Evolutionary conservation across 345 rosid species (phyloP), one percentile per base, ranked within the genome.

Genomic region (Eucalyptus erythrocorys): DNA sequence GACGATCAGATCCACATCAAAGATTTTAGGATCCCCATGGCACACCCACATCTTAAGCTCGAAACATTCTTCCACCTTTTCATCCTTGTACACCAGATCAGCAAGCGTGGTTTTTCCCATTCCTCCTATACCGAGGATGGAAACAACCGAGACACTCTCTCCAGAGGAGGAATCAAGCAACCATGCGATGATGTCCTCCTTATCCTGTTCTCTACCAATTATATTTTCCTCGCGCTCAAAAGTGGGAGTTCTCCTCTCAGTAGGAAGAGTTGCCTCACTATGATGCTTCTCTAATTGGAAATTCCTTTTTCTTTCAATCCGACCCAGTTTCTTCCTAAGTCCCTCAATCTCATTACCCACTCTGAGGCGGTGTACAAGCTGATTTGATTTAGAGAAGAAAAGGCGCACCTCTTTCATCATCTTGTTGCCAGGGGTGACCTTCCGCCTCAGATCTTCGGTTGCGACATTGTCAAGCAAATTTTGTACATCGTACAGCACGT

Each of bases 41-140:
- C 90, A 92, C 26, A 89, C 89, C 94, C 94, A 93, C 9, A 87
- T 87, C 88, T 14, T 90, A 19, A 57, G 22, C 12, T 92, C 24
- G n/a, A 89, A 92, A 47, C 15, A 48, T 13, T 48, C 21, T 17
- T 80, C 30, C 40, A 88, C 90, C 24, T 81, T 85, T 2, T 85
- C 85, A 87, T 91, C 92, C n/a, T 87, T 89, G 89, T 88, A 92
- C 0, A 91, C 90, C 48, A 88, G 9, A 89, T 89, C 86, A 50
- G 93, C 92, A 71, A 92, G 92, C 1, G 92, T 90, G 37, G 94
- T 92, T 59, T 93, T 93, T 16, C 94, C 94, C 26, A 91, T 42
- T 3, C 95, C 95, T 13, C 88, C 86, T 85, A 87, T 88, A 3
- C 95, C 94, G 7, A 91, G 85, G 19, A 93, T 92, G 48, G 92